Conservation (phyloP, 23 red algal genomes). For the Gracilaria vermiculophylla region DNA sequence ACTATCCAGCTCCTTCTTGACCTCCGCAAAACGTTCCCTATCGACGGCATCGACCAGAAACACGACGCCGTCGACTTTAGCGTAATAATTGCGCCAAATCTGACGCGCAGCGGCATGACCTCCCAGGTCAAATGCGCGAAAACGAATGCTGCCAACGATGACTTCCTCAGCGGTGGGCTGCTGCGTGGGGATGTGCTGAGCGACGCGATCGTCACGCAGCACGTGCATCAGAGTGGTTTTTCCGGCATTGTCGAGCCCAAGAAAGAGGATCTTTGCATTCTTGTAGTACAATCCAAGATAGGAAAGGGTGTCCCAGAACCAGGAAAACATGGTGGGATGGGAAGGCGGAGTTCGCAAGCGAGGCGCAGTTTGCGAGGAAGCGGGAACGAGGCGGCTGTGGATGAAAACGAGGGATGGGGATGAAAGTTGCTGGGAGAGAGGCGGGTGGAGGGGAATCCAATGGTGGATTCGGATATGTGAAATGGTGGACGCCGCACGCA, state of each 20-base stretch:
- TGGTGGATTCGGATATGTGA: no score
- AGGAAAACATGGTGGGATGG: slow-evolving; percentile 78
- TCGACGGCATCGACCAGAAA: slow-evolving; percentile 97
- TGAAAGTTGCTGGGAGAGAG: not conserved
- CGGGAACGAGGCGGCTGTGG: not conserved
- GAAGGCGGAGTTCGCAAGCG: no score
- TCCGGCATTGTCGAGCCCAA: slow-evolving; percentile 99
- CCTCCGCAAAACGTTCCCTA: slow-evolving; percentile 92
- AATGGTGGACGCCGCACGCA: not conserved
- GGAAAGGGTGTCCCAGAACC: slow-evolving; percentile 96
- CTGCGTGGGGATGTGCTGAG: slow-evolving; percentile 93
- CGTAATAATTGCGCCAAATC: slow-evolving; percentile 99
- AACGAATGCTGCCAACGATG: slow-evolving; percentile 89
- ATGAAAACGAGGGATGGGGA: not conserved
- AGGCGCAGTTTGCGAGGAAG: no score
- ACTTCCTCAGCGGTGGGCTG: slow-evolving; percentile 97
- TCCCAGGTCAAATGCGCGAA: slow-evolving; percentile 97
- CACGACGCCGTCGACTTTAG: slow-evolving; percentile 95
- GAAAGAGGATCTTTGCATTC: slow-evolving; percentile 98
- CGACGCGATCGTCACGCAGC: slow-evolving; percentile 90
- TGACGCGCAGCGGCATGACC: slow-evolving; percentile 93
- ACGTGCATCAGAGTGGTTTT: slow-evolving; percentile 99
- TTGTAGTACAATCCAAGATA: slow-evolving; percentile 98
- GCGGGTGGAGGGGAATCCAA: no score
- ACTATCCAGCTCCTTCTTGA: slow-evolving; percentile 89